A percentile compares a stretch with the other conserved stretches of the same genome.
phyloP scores from a whole-genome alignment of 352 stramenopile genomes.

The Phytophthora macrochlamydospora region DNA sequence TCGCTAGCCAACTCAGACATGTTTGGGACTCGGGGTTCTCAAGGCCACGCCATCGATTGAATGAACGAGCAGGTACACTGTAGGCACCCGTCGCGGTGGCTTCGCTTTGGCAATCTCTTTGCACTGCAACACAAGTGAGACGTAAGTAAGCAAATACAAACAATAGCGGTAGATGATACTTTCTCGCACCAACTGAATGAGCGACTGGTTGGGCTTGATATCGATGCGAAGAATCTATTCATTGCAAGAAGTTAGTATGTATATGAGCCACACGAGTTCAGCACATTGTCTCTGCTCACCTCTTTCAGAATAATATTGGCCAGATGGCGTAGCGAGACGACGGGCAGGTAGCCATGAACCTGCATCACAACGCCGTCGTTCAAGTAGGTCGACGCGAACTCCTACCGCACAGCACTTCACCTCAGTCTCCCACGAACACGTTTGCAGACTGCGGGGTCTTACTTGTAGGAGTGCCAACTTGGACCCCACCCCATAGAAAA shows the following conservation, averaged over 20 bases:
- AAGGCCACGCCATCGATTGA: constrained; percentile 57
- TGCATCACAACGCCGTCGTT: constrained; percentile 49
- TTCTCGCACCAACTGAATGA: constrained; percentile 35
- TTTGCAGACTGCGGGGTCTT: background rate
- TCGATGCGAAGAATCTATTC: constrained; percentile 27
- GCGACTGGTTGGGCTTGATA: constrained; percentile 32
- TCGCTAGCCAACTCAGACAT: constrained; percentile 58
- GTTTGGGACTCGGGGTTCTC: constrained; percentile 51
- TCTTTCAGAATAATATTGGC: constrained; percentile 41
- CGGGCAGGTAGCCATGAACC: constrained; percentile 61
- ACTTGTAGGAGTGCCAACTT: constrained; percentile 64
- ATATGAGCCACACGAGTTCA: no score
- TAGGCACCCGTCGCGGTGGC: constrained; percentile 14
- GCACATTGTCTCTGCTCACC: constrained; percentile 7
- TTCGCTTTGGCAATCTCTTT: constrained; percentile 34
- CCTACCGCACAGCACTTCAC: constrained; percentile 19
- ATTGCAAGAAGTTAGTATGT: background rate
- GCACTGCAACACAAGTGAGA: constrained; percentile 23
- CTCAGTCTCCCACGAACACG: background rate
- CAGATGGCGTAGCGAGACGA: constrained; percentile 56
- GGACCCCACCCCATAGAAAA: constrained; percentile 59
- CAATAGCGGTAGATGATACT: background rate
- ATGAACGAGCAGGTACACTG: constrained; percentile 54
- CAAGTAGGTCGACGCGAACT: constrained; percentile 41
- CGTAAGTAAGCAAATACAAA: background rate